Base-by-base conservation (phyloP, 73 alveolate genomes). In the Paramecium bursaria region DNA sequence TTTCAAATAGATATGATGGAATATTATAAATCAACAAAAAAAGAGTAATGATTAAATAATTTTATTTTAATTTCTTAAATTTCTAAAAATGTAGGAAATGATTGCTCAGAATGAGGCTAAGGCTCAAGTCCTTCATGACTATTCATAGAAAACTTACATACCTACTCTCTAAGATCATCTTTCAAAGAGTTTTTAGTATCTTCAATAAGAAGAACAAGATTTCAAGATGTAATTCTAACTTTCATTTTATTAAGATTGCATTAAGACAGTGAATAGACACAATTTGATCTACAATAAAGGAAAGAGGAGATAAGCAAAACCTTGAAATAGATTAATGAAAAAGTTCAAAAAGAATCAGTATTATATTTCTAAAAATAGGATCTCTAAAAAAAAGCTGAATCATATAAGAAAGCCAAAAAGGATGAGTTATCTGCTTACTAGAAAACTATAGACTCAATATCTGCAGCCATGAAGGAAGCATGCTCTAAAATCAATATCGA, bases 371-470 rank as follows among this genome's bases (percentile, higher is more conserved):
- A 48, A n/a, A 19, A 1, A 0, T 0, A 67, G 82, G 82, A 67
- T 1, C 33, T 39, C 22, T 47, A 39, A 3, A 67, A 67, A 27
- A 67, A 39, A 42, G 35, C 50, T 19, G 82, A 67, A 67, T 39
- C 82, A 17, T 67, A 67, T 42, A 67, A 67, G 21, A 67, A 67
- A 67, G 82, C 60, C 14, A 67, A 67, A 27, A 67, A 67, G 44
- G 82, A 67, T 31, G 82, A 67, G 44, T 67, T 67, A 10, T 23
- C 82, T 67, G 82, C 82, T 39, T 39, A 39, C 21, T 44, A 67
- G 35, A 67, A 67, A 42, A 57, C 82, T 67, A 67, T 67, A 4
- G 82, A 67, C 21, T 67, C 82, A n/a, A 67, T 67, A 39, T 67
- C 82, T 17, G 35, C 60, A 25, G 82, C 82, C 2, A 67, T 67